phyloP scores from a whole-genome alignment of 208 protist genomes.

The Wallacemonas sp. region DNA sequence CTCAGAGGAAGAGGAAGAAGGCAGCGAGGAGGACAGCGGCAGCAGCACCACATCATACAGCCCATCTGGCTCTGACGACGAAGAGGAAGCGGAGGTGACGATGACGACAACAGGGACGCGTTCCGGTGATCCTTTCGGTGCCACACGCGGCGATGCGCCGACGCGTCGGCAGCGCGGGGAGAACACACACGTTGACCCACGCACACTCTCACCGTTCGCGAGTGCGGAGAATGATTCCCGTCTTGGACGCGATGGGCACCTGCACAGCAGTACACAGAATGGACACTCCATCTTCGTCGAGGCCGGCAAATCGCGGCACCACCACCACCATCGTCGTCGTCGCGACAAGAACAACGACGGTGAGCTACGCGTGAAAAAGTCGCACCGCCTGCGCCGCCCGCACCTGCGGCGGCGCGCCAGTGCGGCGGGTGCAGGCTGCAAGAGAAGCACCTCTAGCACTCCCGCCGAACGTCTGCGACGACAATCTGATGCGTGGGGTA shows the following conservation, averaged over 20 bases:
- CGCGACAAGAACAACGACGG: background rate
- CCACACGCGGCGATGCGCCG: too few relatives aligned
- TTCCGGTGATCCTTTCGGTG: background rate
- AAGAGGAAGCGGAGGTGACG: background rate
- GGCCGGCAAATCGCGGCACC: background rate
- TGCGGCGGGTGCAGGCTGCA: too few relatives aligned
- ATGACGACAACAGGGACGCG: background rate
- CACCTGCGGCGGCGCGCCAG: too few relatives aligned
- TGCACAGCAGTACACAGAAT: background rate
- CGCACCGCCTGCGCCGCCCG: too few relatives aligned
- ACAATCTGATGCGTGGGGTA: constrained; percentile 6
- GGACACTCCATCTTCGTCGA: background rate
- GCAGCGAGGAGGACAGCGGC: background rate
- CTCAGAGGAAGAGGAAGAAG: background rate
- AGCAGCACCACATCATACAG: too few relatives aligned
- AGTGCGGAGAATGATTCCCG: background rate
- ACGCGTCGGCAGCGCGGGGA: too few relatives aligned
- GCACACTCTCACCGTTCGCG: background rate
- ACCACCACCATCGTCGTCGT: background rate
- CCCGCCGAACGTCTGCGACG: background rate
- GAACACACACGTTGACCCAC: background rate
- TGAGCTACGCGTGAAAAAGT: too few relatives aligned
- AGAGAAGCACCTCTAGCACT: too few relatives aligned
- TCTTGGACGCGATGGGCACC: background rate
- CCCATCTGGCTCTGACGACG: background rate